Percentiles rank a stretch among this genome's conserved stretches.
Conservation (phyloP, 2,329 filamentous ascomycete species). For the Knufia fluminis region DNA sequence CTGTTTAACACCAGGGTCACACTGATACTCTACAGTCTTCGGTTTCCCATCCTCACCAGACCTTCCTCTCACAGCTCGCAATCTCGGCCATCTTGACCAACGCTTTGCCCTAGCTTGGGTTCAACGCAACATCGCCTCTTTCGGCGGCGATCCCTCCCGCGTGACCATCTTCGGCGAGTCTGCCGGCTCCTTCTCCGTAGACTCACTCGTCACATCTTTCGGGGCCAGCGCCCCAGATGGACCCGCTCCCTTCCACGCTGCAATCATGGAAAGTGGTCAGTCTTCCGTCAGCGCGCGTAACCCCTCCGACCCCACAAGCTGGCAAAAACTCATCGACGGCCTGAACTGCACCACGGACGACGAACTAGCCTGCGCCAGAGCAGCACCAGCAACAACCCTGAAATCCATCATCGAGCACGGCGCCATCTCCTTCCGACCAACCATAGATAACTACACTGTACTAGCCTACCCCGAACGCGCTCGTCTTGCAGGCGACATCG, state of each 20-base stretch:
- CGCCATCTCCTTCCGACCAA: conserved; percentile 15
- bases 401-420: conserved; percentile 18
- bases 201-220: conserved; percentile 20
- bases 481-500: conserved; percentile 11
- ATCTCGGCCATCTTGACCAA: conserved; percentile 30
- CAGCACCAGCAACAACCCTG: conserved; percentile 14
- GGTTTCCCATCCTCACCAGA: conserved; percentile 33
- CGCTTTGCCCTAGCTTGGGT: conserved; percentile 32
- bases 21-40: conserved; percentile 26
- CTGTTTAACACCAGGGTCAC: too few relatives aligned
- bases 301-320: conserved; percentile 9
- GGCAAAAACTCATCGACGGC: conserved; percentile 12
- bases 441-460: conserved; percentile 16
- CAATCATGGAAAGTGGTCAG: conserved; percentile 25
- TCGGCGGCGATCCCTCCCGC: conserved; percentile 28
- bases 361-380: conserved; percentile 19
- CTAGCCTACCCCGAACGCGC: conserved; percentile 13
- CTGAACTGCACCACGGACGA: conserved; percentile 12
- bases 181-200: conserved; percentile 25
- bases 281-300: conserved; percentile 16
- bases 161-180: conserved; percentile 34
- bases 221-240: conserved; percentile 12
- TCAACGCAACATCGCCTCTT: conserved; percentile 29
- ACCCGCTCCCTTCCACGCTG: conserved; percentile 23
- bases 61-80: conserved; percentile 26